Base-by-base conservation (phyloP, 345 rosid species). In the Reutealis trisperma region DNA sequence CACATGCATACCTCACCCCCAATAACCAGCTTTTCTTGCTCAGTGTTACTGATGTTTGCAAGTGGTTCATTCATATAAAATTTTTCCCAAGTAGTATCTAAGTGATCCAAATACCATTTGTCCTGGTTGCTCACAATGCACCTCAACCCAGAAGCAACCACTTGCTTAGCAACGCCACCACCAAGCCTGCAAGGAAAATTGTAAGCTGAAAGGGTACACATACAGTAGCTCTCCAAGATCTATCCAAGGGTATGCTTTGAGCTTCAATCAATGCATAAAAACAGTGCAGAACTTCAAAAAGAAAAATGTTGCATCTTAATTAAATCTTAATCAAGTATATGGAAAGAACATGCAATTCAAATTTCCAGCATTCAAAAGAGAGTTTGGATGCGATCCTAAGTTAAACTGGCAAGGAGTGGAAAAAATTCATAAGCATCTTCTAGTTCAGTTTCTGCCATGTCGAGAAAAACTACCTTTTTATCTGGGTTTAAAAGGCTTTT, bases 1-100 rank as follows among this genome's bases (percentile, higher is more conserved):
- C 94, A 92, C 91, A 89, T 89, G 80, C 97, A 92, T 49, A 90
- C 97, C 78, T 92, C 91, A 18, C 97, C 93, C 41, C 97, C 97
- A 44, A 92, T 78, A 79, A 90, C 90, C 72, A 90, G 80, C 74
- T 81, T 81, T 81, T 90, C 87, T 63, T 84, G 86, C 68, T 83
- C 63, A 14, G 57, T 7, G 47, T 90, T 75, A 22, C 74, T 80
- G 65, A 92, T 87, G 51, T 84, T 77, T 81, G 80, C 71, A 27
- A 89, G 83, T 12, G 97, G 94, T 72, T 92, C 97, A 27, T 90
- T 90, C 64, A 12, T 37, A 63, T 92, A 92, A 79, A 92, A 87
- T 37, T 71, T 79, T 79, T 86, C 76, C 94, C 94, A 92, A 16
- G 83, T 59, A 27, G 88, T 76, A 71, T 87, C 88, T 85, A 89